Evolutionary conservation across 306 rosid species (phyloP).

Genomic region (Chamaecrista fasciculata): DNA sequence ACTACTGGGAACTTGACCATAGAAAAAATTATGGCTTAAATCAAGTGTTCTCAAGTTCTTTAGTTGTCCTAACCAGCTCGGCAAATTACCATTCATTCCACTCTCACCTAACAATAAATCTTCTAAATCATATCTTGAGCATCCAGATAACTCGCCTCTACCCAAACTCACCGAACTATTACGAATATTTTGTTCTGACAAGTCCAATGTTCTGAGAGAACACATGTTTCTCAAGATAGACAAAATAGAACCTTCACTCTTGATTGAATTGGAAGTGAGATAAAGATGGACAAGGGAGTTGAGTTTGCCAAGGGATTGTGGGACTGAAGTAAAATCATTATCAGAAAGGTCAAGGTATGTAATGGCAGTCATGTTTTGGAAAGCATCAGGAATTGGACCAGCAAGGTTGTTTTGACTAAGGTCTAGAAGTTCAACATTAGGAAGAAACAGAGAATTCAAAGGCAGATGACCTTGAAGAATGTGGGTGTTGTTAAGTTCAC

Average conservation of each 20-base stretch:
- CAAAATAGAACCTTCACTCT: background rate
- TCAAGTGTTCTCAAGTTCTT: background rate
- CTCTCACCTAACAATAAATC: slow-evolving; percentile 12
- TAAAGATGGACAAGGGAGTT: background rate
- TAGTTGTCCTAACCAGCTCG: slow-evolving; percentile 20
- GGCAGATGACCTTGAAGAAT: background rate
- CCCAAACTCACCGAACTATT: background rate
- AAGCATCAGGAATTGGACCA: background rate
- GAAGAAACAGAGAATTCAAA: background rate
- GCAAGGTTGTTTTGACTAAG: background rate
- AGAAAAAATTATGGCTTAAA: background rate
- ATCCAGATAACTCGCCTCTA: background rate
- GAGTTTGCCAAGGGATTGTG: background rate
- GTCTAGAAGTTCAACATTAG: background rate
- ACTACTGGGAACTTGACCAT: background rate
- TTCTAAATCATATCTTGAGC: slow-evolving; percentile 12
- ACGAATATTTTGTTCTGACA: background rate
- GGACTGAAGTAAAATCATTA: background rate
- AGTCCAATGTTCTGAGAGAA: background rate
- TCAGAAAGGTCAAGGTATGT: background rate
- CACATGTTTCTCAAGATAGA: background rate
- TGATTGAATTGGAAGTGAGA: background rate
- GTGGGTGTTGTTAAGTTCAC: background rate
- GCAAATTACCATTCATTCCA: slow-evolving; percentile 4
- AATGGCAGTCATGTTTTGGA: background rate